Percentiles rank a stretch among this genome's conserved stretches.
These are phyloP conservation scores for Scenedesmus sp. DNA, from an alignment of 163 green algal genomes.

Conservation along the genomic window DNA sequence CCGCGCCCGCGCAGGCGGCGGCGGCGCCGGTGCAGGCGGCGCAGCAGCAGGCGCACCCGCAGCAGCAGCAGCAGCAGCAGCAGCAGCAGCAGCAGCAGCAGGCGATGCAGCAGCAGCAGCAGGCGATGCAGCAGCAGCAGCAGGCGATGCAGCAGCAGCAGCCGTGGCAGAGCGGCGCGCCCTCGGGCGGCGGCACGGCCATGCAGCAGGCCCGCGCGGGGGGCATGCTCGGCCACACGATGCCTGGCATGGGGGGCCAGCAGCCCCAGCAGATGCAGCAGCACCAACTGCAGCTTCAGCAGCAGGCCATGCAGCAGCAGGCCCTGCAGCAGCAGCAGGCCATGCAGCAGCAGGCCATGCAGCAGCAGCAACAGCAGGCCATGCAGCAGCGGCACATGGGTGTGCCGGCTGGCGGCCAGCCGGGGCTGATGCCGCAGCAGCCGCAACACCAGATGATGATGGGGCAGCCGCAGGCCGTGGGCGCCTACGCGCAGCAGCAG, in stretches of 20 bases:
- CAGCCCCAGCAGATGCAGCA: slow-evolving; percentile 22
- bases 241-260: not conserved
- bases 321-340: not conserved
- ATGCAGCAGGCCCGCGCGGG: too few relatives aligned
- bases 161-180: too few relatives aligned
- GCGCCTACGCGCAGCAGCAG: not conserved
- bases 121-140: not conserved
- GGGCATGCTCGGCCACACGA: too few relatives aligned
- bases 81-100: slow-evolving; percentile 9
- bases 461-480: not conserved
- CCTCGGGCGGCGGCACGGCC: too few relatives aligned
- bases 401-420: not conserved
- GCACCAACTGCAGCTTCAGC: not conserved
- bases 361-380: slow-evolving; percentile 6
- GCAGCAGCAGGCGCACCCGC: not conserved
- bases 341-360: not conserved
- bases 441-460: not conserved
- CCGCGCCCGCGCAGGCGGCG: not conserved
- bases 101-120: slow-evolving; percentile 8
- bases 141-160: not conserved
- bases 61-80: not conserved
- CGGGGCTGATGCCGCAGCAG: not conserved
- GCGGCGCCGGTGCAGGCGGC: not conserved
- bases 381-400: not conserved
- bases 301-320: slow-evolving; percentile 21